phyloP scores from a whole-genome alignment of 257 asterid genomes.

The Solanum pennellii region DNA sequence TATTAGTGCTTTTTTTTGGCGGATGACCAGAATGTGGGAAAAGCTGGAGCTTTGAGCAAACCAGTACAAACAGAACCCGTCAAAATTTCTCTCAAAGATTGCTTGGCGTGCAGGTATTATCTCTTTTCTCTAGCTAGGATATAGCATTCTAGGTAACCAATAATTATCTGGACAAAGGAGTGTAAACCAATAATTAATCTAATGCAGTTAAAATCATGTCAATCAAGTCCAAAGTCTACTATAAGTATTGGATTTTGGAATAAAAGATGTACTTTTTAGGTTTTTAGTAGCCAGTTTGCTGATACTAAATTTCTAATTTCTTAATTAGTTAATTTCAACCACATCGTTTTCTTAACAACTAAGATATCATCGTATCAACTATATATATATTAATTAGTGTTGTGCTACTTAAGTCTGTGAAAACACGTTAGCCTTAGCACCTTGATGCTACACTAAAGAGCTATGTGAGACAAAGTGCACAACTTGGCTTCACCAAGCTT shows the following conservation, averaged over 20 bases:
- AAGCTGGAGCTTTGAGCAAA: constrained; percentile 35
- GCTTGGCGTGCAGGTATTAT: constrained; percentile 91
- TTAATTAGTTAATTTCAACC: neutral
- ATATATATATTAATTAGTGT: neutral
- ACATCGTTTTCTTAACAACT: neutral
- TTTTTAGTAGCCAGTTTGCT: neutral
- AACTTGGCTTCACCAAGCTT: neutral
- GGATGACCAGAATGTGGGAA: constrained; percentile 34
- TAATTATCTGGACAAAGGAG: neutral
- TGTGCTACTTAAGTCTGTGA: neutral
- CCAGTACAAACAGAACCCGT: constrained; percentile 57
- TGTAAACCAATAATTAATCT: neutral
- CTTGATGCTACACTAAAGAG: neutral
- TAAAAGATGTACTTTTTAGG: neutral
- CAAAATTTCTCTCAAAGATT: constrained; percentile 88
- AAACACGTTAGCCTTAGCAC: neutral
- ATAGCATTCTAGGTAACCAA: neutral
- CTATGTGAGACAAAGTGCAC: neutral
- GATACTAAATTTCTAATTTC: neutral
- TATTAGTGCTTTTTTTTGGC: neutral
- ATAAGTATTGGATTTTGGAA: neutral
- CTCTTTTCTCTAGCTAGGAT: neutral
- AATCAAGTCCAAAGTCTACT: neutral
- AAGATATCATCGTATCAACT: neutral
- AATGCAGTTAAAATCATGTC: neutral